Evolutionary conservation across 768 basidiomycete genomes (phyloP).

Genomic region (Russula olivacea): DNA sequence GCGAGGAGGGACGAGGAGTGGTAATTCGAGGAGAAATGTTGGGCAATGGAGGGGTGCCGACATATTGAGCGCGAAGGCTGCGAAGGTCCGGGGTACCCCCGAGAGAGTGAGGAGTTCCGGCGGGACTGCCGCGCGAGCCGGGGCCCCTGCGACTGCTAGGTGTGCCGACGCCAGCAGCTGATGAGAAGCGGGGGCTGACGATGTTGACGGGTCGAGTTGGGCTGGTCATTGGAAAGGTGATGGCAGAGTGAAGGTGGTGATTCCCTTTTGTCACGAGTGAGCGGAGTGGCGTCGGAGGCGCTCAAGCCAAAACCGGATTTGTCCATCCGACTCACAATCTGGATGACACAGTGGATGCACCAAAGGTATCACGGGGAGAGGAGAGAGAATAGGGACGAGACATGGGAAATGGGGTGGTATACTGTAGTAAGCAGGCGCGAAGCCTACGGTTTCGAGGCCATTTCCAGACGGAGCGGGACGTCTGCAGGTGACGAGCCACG

Average conservation of each 20-base stretch:
- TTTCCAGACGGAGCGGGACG: too few species aligned
- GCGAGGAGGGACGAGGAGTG: constrained; percentile 26
- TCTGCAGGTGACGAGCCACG: too few species aligned
- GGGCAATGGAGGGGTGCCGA: constrained; percentile 47
- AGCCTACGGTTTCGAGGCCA: too few species aligned
- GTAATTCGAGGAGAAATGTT: constrained; percentile 47
- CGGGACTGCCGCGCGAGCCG: constrained; percentile 4
- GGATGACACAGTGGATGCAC: too few species aligned
- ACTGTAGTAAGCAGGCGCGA: too few species aligned
- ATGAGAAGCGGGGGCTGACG: constrained; percentile 18
- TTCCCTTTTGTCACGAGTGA: not conserved
- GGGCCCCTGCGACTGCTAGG: constrained; percentile 19
- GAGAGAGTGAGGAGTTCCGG: constrained; percentile 39
- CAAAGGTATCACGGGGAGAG: too few species aligned
- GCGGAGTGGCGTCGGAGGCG: not conserved
- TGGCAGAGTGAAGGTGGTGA: not conserved
- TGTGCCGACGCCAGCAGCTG: constrained; percentile 6
- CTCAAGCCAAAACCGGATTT: not conserved
- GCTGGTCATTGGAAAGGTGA: constrained; percentile 16
- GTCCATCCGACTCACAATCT: not conserved
- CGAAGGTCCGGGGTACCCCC: constrained; percentile 69
- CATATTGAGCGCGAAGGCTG: constrained; percentile 58
- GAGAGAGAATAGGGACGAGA: too few species aligned
- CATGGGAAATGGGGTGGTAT: too few species aligned
- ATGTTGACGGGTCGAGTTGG: constrained; percentile 28